A percentile compares a stretch with the other conserved stretches of the same genome.
Evolutionary conservation across 352 stramenopile species (phyloP).

Genomic region (Globisporangium nunn): DNA sequence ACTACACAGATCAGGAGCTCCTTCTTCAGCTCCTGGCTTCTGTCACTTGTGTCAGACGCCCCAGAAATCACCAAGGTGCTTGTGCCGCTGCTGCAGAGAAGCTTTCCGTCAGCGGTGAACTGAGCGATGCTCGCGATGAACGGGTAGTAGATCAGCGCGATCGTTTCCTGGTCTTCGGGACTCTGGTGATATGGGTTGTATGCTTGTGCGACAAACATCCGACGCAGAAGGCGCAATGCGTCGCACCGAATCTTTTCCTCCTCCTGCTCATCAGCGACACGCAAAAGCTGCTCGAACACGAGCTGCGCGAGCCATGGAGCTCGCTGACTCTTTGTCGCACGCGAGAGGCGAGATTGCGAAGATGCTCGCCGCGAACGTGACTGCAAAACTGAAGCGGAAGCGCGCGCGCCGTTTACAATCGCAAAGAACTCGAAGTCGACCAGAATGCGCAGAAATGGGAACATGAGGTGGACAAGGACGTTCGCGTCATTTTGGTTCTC

Average conservation of each 20-base stretch:
- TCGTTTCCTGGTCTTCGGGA: slow-evolving; percentile 39
- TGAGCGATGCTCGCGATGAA: slow-evolving; percentile 35
- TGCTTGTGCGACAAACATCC: slow-evolving; percentile 55
- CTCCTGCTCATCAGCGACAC: slow-evolving; percentile 46
- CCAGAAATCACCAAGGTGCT: background rate
- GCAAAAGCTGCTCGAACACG: slow-evolving; percentile 43
- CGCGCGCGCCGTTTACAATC: slow-evolving; percentile 36
- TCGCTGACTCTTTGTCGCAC: background rate
- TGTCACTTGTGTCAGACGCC: slow-evolving; percentile 2
- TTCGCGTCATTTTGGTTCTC: slow-evolving; percentile 32
- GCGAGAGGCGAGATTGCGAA: background rate
- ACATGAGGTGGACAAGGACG: slow-evolving; percentile 54
- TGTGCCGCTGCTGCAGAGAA: slow-evolving; percentile 19
- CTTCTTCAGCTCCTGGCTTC: slow-evolving; percentile 33
- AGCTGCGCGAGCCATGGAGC: slow-evolving; percentile 44
- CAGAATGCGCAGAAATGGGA: slow-evolving; percentile 56
- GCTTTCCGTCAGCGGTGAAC: slow-evolving; percentile 42
- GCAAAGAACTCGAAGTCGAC: slow-evolving; percentile 72
- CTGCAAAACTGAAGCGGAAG: background rate
- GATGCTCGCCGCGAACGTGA: background rate
- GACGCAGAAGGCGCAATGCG: slow-evolving; percentile 40
- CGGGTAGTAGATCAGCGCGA: slow-evolving; percentile 57
- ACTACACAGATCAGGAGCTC: slow-evolving; percentile 57
- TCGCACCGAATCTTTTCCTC: slow-evolving; percentile 55
- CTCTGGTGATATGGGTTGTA: slow-evolving; percentile 44